phyloP scores from a whole-genome alignment of 345 rosid species.

The Syzygium oleosum region DNA sequence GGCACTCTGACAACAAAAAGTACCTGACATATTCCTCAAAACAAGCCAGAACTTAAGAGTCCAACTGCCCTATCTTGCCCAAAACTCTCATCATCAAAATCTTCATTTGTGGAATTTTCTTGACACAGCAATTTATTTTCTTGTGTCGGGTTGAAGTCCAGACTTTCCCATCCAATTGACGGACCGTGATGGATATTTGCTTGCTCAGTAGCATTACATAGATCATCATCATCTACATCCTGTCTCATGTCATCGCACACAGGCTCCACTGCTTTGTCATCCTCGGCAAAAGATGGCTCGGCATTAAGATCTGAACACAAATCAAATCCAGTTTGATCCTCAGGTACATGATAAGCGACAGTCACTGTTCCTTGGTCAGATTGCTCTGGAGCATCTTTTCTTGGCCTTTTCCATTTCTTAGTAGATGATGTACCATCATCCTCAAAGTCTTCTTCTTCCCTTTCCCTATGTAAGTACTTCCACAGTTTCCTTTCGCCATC shows the following conservation, averaged over 20 bases:
- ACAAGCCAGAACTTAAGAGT: constrained; percentile 38
- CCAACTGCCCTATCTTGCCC: constrained; percentile 38
- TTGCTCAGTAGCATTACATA: constrained; percentile 25
- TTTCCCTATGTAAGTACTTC: constrained; percentile 92
- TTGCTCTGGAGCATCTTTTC: constrained; percentile 82
- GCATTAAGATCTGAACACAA: constrained; percentile 57
- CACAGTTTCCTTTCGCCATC: constrained; percentile 93
- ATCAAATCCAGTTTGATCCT: constrained; percentile 58
- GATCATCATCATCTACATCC: constrained; percentile 51
- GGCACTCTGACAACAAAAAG: background rate
- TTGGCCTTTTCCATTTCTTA: constrained; percentile 98
- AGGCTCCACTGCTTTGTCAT: constrained; percentile 37
- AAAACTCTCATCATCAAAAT: constrained; percentile 72
- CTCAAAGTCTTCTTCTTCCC: constrained; percentile 99
- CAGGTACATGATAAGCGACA: constrained; percentile 47
- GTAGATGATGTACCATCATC: constrained; percentile 99
- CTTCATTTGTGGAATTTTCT: constrained; percentile 83
- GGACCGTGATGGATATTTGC: constrained; percentile 28
- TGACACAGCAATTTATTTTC: constrained; percentile 66
- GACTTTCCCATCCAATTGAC: constrained; percentile 51
- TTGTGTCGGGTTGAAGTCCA: constrained; percentile 31
- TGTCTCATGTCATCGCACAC: constrained; percentile 32
- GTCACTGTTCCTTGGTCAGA: constrained; percentile 67
- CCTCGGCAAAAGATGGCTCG: constrained; percentile 37
- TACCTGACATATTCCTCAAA: constrained; percentile 47